Percentiles rank a stretch among this genome's conserved stretches.
Evolutionary conservation across 2,329 filamentous ascomycete species (phyloP).

Genomic region (Ophiostoma sp.): DNA sequence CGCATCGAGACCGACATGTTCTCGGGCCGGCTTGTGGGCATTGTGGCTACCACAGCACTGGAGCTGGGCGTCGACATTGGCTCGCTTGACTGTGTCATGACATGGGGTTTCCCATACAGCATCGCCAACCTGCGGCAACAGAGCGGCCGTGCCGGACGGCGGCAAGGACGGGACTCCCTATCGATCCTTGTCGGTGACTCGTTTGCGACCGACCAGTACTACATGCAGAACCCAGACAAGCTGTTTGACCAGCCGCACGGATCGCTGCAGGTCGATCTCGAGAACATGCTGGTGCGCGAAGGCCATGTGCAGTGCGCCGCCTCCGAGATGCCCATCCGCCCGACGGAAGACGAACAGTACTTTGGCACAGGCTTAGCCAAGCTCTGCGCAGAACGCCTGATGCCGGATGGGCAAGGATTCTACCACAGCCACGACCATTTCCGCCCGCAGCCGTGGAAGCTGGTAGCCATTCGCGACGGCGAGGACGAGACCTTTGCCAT

Average conservation of each 20-base stretch:
- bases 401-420: conserved; percentile 70
- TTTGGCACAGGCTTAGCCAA: conserved; percentile 69
- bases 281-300: conserved; percentile 85
- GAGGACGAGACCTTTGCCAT: conserved; percentile 85
- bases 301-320: conserved; percentile 95
- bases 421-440: conserved; percentile 89
- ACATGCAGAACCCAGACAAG: conserved; percentile 93
- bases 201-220: conserved; percentile 89
- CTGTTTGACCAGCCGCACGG: conserved; percentile 89
- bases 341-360: conserved; percentile 67
- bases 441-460: conserved; percentile 74
- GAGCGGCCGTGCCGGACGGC: conserved; percentile 82
- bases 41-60: conserved; percentile 87
- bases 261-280: conserved; percentile 83
- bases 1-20: conserved; percentile 96
- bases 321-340: conserved; percentile 86
- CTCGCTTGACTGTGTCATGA: conserved; percentile 86
- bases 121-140: conserved; percentile 94
- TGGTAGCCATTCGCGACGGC: conserved; percentile 82
- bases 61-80: conserved; percentile 96
- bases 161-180: conserved; percentile 87
- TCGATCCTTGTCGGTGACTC: conserved; percentile 84
- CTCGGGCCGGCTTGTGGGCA: conserved; percentile 84
- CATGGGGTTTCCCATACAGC: conserved; percentile 89
- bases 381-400: conserved; percentile 68